These are phyloP conservation scores for Parastagonospora avenae DNA, from an alignment of 2,329 filamentous ascomycete genomes.

Conservation along the genomic window DNA sequence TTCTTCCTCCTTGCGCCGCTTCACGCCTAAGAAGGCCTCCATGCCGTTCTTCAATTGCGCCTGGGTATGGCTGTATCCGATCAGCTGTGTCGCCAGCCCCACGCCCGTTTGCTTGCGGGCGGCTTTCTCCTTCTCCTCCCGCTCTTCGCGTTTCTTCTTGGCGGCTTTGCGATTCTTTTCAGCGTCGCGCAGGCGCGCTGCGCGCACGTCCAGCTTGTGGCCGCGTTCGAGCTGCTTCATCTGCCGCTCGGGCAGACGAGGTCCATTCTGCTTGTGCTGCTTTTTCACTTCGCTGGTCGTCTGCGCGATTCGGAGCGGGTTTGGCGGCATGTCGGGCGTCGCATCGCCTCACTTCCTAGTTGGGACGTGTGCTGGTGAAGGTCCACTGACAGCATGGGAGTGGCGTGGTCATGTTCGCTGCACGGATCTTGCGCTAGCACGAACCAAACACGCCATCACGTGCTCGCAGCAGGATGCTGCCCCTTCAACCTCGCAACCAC, in stretches of 20 bases:
- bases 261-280: conserved; percentile 37
- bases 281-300: conserved; percentile 44
- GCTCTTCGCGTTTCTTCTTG: conserved; percentile 39
- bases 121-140: conserved; percentile 37
- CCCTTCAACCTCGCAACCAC: too few species aligned
- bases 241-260: conserved; percentile 30
- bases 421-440: too few species aligned
- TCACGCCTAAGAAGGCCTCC: conserved; percentile 42
- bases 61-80: conserved; percentile 47
- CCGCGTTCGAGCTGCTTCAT: conserved; percentile 39
- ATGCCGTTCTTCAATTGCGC: conserved; percentile 45
- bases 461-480: too few species aligned
- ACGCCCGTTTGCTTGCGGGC: conserved; percentile 37
- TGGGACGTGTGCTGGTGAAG: not conserved
- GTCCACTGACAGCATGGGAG: too few species aligned
- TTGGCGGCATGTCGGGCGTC: conserved; percentile 27
- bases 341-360: conserved; percentile 6
- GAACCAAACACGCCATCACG: too few species aligned
- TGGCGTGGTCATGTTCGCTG: too few species aligned
- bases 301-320: conserved; percentile 34
- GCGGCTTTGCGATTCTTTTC: conserved; percentile 35
- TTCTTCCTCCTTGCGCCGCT: conserved; percentile 29
- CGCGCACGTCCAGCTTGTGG: conserved; percentile 39
- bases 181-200: conserved; percentile 36
- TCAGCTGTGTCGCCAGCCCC: conserved; percentile 45